These are phyloP conservation scores for Starmerella cellae DNA, from an alignment of 805 yeast species.

Conservation along the genomic window DNA sequence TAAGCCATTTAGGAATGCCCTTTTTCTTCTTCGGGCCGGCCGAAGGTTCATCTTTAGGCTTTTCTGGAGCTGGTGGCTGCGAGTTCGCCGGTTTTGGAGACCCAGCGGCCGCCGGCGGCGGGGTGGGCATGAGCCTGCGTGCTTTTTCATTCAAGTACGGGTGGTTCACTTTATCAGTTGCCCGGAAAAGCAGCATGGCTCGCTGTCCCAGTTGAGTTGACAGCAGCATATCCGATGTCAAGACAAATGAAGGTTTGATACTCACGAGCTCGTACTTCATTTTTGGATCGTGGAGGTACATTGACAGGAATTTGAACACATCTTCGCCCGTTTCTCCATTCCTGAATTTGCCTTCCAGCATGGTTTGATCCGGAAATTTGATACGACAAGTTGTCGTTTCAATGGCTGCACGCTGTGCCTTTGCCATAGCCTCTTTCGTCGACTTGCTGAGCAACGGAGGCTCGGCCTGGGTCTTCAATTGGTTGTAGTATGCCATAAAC, in stretches of 20 bases:
- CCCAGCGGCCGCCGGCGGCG: not conserved
- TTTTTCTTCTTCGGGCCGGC: constrained; percentile 1
- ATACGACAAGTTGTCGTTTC: constrained; percentile 35
- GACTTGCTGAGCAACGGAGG: constrained; percentile 35
- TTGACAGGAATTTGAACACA: constrained; percentile 27
- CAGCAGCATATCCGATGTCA: constrained; percentile 27
- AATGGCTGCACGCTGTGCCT: constrained; percentile 21
- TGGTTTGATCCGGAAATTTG: constrained; percentile 45
- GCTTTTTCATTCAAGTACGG: constrained; percentile 17
- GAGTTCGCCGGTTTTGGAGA: not conserved
- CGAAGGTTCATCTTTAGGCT: not conserved
- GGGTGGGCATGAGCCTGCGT: constrained; percentile 2
- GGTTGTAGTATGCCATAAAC: constrained; percentile 40
- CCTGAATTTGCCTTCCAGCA: constrained; percentile 38
- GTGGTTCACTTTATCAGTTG: constrained; percentile 10
- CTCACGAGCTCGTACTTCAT: constrained; percentile 31
- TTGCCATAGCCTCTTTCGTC: constrained; percentile 28
- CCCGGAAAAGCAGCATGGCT: constrained; percentile 33
- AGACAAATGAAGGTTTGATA: constrained; percentile 36
- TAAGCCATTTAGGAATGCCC: constrained; percentile 21
- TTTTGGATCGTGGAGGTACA: constrained; percentile 23
- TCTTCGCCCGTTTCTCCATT: constrained; percentile 33
- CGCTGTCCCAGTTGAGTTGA: constrained; percentile 35
- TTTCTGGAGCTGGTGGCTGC: not conserved
- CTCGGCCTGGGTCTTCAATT: constrained; percentile 31